Evolutionary conservation across 192 early-diverging fungal genomes (phyloP), one percentile per base, ranked within the genome.

Genomic region (Rhizoclosmatium sp.): DNA sequence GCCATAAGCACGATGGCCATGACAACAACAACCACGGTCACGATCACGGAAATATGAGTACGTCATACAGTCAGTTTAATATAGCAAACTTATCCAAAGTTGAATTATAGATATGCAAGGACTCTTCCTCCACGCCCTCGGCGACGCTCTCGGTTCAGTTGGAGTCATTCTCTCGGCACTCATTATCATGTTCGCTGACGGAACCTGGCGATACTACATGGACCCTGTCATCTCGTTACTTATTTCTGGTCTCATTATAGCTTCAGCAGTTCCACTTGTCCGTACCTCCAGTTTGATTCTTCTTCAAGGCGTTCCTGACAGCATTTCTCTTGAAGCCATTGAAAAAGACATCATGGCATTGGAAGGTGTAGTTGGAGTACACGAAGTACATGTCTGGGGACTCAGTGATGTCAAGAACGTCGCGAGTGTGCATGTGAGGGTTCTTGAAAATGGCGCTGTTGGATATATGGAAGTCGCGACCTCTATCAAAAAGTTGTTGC

Each of bases 351-450:
- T 88, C 39, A 51, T 75, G n/a, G 87, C 89, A 42, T 82, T 98
- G 59, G 75, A 81, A 66, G 84, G 88, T 0, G 91, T 98, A 3
- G 48, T 92, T 2, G 92, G 89, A 12, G 86, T 97, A 58, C 96
- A 98, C 75, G 96, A 98, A 72, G 75, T 98, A 23, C 96, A 98
- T 79, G 92, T 98, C 41, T 98, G 95, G 95, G 92, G 94, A 81
- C 82, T 98, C 75, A 94, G 92, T 42, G 93, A 95, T 66, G 92
- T 89, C 69, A 94, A 96, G 76, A 87, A 87, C 67, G 88, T 97
- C 45, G 93, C 93, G 0, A 94, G 93, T 1, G 89, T 95, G n/a
- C 96, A 98, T 80, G 59, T 70, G 1, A 41, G 75, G 45, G 75
- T 71, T n/a, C 69, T 75, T 48, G 40, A 72, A 23, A 59, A 5